Percentiles rank a stretch among this genome's conserved stretches.
Conservation (phyloP, 768 basidiomycete species). For the Hortiboletus flavorubellus region DNA sequence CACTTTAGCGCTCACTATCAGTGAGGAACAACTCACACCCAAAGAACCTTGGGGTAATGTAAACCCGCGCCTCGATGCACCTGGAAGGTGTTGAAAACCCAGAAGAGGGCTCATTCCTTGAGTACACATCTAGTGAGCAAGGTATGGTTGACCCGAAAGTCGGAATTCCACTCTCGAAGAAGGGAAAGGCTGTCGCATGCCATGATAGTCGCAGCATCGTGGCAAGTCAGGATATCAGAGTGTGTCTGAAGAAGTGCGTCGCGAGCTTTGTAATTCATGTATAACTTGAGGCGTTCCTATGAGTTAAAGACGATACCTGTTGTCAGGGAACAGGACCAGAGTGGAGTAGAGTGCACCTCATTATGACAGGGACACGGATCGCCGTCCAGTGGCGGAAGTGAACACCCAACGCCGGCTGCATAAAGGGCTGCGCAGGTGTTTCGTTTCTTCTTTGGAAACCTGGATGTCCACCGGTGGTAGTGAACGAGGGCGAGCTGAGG, state of each 20-base stretch:
- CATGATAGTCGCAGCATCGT: slow-evolving; percentile 22
- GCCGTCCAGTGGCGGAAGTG: slow-evolving; percentile 5
- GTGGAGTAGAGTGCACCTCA: slow-evolving; percentile 17
- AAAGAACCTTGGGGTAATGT: slow-evolving; percentile 40
- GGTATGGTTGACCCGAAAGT: slow-evolving; percentile 32
- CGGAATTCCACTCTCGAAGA: slow-evolving; percentile 33
- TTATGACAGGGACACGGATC: slow-evolving; percentile 30
- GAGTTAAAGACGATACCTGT: neutral
- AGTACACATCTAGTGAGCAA: slow-evolving; percentile 31
- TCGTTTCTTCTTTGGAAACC: slow-evolving; percentile 8
- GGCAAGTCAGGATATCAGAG: slow-evolving; percentile 26
- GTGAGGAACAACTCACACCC: slow-evolving; percentile 27
- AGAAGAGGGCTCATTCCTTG: neutral
- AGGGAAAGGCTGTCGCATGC: slow-evolving; percentile 30
- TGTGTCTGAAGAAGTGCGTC: slow-evolving; percentile 31
- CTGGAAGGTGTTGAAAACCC: slow-evolving; percentile 18
- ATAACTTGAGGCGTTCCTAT: slow-evolving; percentile 36
- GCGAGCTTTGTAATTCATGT: slow-evolving; percentile 35
- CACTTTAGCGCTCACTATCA: neutral
- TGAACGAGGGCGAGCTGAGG: neutral
- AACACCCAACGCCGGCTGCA: slow-evolving; percentile 13
- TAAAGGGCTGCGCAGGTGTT: slow-evolving; percentile 18
- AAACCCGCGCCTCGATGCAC: slow-evolving; percentile 37
- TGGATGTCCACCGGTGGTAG: neutral
- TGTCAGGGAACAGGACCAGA: neutral